These are phyloP conservation scores for Acanthamoeba comandoni DNA, from an alignment of 208 protist species.

Conservation along the genomic window DNA sequence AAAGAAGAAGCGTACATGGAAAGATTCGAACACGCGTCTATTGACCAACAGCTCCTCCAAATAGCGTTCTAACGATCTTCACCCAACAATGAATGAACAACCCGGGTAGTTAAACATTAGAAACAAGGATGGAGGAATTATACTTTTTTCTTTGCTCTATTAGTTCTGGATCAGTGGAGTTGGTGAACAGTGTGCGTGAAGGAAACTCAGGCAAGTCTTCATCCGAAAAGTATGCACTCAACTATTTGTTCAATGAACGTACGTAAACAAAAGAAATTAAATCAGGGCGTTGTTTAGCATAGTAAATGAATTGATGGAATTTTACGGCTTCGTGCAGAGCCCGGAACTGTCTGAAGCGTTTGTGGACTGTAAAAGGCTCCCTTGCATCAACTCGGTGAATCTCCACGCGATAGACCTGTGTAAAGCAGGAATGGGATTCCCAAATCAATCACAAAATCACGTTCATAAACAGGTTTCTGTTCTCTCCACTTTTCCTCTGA, in stretches of 20 bases:
- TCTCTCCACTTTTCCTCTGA: background rate
- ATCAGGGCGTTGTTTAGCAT: background rate
- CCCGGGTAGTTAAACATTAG: background rate
- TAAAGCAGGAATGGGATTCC: too few species aligned
- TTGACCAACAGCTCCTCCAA: conserved; percentile 36
- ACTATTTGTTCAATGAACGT: background rate
- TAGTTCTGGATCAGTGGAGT: conserved; percentile 5
- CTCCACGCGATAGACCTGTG: conserved; percentile 41
- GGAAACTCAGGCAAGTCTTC: conserved; percentile 27
- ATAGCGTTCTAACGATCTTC: conserved; percentile 9
- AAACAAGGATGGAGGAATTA: background rate
- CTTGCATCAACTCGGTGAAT: background rate
- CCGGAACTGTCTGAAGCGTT: conserved; percentile 38
- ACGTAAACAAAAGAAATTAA: background rate
- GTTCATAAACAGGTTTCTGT: background rate
- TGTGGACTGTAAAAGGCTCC: conserved; percentile 18
- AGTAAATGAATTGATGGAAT: background rate
- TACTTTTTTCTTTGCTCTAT: conserved; percentile 43
- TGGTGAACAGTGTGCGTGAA: conserved; percentile 30
- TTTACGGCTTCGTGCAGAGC: conserved; percentile 36
- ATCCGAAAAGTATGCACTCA: background rate
- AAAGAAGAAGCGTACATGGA: conserved; percentile 43
- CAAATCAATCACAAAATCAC: background rate
- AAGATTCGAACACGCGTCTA: conserved; percentile 29
- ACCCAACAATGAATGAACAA: background rate